Base-by-base conservation (phyloP, 768 basidiomycete species). In the Lactarius sp. region DNA sequence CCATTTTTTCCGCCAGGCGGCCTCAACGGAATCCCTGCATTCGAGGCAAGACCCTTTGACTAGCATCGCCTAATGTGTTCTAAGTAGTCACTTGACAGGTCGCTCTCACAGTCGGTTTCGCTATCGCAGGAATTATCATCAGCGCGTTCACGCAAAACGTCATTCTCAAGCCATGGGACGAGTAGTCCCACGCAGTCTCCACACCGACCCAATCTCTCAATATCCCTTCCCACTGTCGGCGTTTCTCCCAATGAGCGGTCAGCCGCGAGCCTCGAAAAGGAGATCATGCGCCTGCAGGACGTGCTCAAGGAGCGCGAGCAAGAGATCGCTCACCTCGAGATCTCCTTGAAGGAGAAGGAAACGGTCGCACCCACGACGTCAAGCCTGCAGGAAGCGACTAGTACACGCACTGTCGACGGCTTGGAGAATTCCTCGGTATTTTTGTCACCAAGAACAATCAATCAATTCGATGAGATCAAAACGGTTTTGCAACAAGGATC, bases 51-150 rank as follows among this genome's bases (percentile, higher is more conserved):
- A 37, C 22, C 61, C 50, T 62, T 37, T 41, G 60, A 55, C 56
- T 66, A 52, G 62, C 44, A n/a, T 60, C 54, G 50, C 27, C 58
- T 41, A 63, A 69, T 46, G 14, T 56, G 59, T 56, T 34, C 33
- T 52, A 62, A 54, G 41, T 56, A 44, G 70, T 68, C 65, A 57
- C 62, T 59, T 44, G 70, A 59, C 58, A 92, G 90, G 83, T 93
- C 92, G 85, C 85, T 87, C 69, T 92, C 90, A 79, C 91, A 91
- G 77, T 94, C 94, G 75, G 85, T 87, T 80, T 96, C 94, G 81
- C 86, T 96, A 70, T 95, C 94, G 80, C 94, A 98, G 94, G 94
- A 92, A 83, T 83, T 93, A 68, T 93, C 87, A 69, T 93, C 87
- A 80, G 90, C 78, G 77, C 88, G 87, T 72, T 90, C 86, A 79